These are phyloP conservation scores for Syzygium oleosum DNA, from an alignment of 345 rosid species.

Conservation along the genomic window DNA sequence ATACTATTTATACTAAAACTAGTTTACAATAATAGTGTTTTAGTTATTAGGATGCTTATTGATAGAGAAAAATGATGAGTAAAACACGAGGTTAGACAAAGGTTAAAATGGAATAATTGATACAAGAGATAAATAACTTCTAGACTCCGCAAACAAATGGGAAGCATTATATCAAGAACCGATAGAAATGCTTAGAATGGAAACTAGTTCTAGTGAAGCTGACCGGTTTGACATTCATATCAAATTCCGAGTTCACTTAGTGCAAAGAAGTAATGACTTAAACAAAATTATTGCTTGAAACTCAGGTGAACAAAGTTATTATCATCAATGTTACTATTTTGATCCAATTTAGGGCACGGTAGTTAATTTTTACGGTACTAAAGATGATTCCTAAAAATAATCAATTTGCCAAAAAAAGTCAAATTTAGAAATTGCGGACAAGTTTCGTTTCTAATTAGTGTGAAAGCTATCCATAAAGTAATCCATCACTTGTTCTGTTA, in stretches of 20 bases:
- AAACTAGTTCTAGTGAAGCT: not conserved
- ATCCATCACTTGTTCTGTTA: not conserved
- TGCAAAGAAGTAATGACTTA: not conserved
- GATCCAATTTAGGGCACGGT: not conserved
- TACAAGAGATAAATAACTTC: not conserved
- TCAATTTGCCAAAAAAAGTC: not conserved
- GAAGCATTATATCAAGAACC: not conserved
- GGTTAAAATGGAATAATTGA: not conserved
- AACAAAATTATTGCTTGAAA: not conserved
- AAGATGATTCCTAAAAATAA: not conserved
- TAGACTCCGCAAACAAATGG: not conserved
- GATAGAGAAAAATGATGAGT: not conserved
- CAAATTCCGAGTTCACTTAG: not conserved
- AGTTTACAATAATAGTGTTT: not conserved
- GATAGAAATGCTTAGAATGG: not conserved
- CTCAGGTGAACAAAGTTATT: too few relatives aligned
- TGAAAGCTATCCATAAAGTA: not conserved
- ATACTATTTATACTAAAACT: not conserved
- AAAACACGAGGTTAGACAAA: not conserved
- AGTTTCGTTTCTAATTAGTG: not conserved
- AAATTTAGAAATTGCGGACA: not conserved
- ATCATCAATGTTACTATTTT: not conserved
- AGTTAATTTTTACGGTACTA: not conserved
- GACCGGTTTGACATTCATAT: not conserved
- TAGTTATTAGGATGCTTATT: not conserved